These are phyloP conservation scores for Talaromyces sp. DNA, from an alignment of 2,329 filamentous ascomycete species.

Conservation along the genomic window DNA sequence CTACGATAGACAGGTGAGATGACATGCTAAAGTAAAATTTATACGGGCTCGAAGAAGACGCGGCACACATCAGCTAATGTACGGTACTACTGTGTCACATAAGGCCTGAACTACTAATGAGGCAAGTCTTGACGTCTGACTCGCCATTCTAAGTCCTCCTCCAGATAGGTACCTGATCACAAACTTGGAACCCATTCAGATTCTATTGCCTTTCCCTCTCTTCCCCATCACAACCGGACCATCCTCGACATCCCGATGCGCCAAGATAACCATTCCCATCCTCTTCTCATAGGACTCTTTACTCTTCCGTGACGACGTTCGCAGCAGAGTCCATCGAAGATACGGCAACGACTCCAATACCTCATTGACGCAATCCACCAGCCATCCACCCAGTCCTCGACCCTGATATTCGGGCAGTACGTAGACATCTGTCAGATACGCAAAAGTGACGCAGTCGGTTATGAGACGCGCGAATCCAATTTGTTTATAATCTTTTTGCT, in stretches of 20 bases:
- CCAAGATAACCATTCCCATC: background rate
- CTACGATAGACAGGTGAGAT: background rate
- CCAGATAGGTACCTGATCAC: no score
- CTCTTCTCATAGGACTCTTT: background rate
- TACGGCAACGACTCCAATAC: slow-evolving; percentile 53
- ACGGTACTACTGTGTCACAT: no score
- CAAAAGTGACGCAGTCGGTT: slow-evolving; percentile 67
- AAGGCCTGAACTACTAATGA: no score
- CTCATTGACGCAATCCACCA: slow-evolving; percentile 61
- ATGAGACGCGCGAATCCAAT: slow-evolving; percentile 63
- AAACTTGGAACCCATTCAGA: background rate
- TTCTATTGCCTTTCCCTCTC: background rate
- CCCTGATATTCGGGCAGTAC: slow-evolving; percentile 59
- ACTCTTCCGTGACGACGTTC: background rate
- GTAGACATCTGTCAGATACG: slow-evolving; percentile 68
- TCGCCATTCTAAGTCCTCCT: no score
- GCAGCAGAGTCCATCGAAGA: slow-evolving; percentile 58
- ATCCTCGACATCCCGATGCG: background rate
- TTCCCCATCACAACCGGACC: slow-evolving; percentile 9
- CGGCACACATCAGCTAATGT: no score
- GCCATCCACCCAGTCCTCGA: slow-evolving; percentile 62
- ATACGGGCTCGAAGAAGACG: background rate
- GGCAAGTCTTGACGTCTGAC: no score
- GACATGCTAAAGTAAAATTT: background rate
- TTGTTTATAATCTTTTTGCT: slow-evolving; percentile 28